Percentiles rank a stretch among this genome's conserved stretches.
Evolutionary conservation across 2,329 filamentous ascomycete genomes (phyloP).

Genomic region (Alternaria sp.): DNA sequence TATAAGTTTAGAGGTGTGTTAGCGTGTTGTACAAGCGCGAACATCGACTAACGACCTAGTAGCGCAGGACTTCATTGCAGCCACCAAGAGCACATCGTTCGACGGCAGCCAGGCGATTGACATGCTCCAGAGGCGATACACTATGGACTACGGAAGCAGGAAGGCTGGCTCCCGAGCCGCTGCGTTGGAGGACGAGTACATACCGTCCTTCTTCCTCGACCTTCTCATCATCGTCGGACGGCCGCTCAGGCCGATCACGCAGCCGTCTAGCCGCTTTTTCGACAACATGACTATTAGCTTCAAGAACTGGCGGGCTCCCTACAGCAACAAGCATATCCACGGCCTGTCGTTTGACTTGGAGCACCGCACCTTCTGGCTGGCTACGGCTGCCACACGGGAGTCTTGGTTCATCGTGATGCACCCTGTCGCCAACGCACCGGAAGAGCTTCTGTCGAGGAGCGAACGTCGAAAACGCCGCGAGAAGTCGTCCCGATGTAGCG

Average conservation of each 20-base stretch:
- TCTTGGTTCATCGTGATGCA: constrained; percentile 5
- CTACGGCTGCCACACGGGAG: constrained; percentile 1
- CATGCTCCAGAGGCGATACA: constrained; percentile 5
- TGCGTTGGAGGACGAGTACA: not conserved
- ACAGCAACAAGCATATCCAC: constrained; percentile 4
- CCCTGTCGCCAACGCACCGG: not conserved
- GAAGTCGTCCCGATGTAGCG: constrained; percentile 4
- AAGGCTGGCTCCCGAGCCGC: constrained; percentile 1
- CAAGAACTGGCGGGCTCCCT: not conserved
- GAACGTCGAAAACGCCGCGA: constrained; percentile 4
- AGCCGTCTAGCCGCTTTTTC: constrained; percentile 6
- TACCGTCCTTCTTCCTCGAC: constrained; percentile 7
- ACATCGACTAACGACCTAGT: too few species aligned
- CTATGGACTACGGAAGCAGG: constrained; percentile 8
- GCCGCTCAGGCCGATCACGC: constrained; percentile 1
- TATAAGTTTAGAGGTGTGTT: constrained; percentile 12
- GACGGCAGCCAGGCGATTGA: constrained; percentile 2
- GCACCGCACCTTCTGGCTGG: constrained; percentile 2
- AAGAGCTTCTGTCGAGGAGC: constrained; percentile 5
- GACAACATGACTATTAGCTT: constrained; percentile 10
- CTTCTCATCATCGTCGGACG: constrained; percentile 10
- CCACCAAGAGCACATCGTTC: too few species aligned
- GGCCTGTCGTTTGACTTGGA: constrained; percentile 2
- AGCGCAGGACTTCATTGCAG: too few species aligned
- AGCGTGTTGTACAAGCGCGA: not conserved